Conservation (phyloP, 169 alveolate genomes). For the Plasmodium gonderi region DNA sequence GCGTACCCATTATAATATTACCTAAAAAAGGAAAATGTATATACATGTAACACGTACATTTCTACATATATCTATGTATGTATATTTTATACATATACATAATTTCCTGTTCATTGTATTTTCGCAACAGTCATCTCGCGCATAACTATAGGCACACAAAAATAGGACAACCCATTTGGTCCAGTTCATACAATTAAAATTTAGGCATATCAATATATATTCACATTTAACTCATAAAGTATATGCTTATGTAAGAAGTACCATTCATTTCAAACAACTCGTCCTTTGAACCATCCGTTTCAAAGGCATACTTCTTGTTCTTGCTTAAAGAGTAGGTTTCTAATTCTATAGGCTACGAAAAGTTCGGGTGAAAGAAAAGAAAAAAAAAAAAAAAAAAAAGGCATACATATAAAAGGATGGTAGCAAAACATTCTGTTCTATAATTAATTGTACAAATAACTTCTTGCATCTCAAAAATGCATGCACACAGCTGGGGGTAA, state of each 20-base stretch:
- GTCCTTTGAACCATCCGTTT: constrained; percentile 28
- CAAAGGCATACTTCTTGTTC: constrained; percentile 54
- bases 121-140: no score
- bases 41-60: neutral
- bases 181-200: no score
- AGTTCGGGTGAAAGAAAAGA: neutral
- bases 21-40: constrained; percentile 1
- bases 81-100: neutral
- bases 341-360: constrained; percentile 46
- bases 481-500: no score
- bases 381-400: neutral
- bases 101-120: neutral
- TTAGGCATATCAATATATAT: no score
- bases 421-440: neutral
- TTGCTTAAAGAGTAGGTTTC: constrained; percentile 22
- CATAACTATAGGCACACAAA: neutral
- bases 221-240: no score
- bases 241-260: neutral
- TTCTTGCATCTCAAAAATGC: no score
- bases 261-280: constrained; percentile 35
- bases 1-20: constrained; percentile 39
- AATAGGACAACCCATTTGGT: no score
- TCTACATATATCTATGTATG: neutral
- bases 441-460: neutral
- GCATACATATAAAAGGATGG: neutral